A percentile compares a stretch with the other conserved stretches of the same genome.
These are phyloP conservation scores for Cladophialophora yegresii DNA, from an alignment of 2,329 filamentous ascomycete genomes.

Conservation along the genomic window DNA sequence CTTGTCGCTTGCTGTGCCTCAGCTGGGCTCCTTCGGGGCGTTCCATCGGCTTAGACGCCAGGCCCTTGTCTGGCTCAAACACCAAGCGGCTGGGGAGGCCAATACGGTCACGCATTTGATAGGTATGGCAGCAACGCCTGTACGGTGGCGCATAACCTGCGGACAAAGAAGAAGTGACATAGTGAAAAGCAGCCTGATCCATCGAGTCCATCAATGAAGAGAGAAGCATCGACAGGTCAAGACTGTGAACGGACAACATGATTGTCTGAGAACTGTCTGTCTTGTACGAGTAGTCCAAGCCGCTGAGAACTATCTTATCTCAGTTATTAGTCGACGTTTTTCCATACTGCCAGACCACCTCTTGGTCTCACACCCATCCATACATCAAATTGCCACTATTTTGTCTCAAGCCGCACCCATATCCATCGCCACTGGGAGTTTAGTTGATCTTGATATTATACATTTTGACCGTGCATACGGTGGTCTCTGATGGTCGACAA, in stretches of 20 bases:
- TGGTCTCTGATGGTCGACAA: background rate
- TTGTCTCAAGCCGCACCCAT: background rate
- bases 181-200: background rate
- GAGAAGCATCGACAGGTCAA: background rate
- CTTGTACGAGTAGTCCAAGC: background rate
- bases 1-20: slow-evolving; percentile 9
- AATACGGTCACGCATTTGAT: background rate
- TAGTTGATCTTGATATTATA: background rate
- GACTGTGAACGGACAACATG: background rate
- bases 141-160: background rate
- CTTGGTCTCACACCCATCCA: background rate
- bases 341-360: background rate
- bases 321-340: background rate
- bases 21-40: slow-evolving; percentile 1
- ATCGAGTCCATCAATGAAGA: background rate
- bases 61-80: background rate
- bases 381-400: slow-evolving; percentile 5
- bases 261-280: background rate
- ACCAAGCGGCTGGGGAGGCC: background rate
- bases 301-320: background rate
- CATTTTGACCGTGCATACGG: background rate
- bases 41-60: background rate
- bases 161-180: slow-evolving; percentile 1
- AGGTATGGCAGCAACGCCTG: background rate
- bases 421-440: background rate